Evolutionary conservation across 2,329 filamentous ascomycete species (phyloP), one percentile per base, ranked within the genome.

Genomic region (Neonectria neomacrospora): DNA sequence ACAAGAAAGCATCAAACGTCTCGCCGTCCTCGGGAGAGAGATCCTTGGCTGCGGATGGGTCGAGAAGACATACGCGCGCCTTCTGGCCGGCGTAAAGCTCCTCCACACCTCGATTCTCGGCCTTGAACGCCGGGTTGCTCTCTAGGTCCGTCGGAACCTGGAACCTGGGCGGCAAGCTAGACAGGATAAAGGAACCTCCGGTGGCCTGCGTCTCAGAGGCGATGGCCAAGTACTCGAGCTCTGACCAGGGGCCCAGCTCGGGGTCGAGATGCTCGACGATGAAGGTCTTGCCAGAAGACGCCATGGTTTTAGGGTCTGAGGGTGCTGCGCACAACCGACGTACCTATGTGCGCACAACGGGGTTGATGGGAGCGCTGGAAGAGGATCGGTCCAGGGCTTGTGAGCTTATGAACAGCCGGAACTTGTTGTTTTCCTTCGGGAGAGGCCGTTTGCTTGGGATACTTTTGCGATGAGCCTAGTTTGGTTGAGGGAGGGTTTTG

Each of bases 211-310:
- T 93, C 82, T 99, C 96, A 64, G 86, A 83, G 54, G 93, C 93
- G 76, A 99, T 97, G 74, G 91, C 88, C 58, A 88, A 83, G 81
- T 99, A 99, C 82, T 99, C 96, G 56, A 98, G 87, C 67, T 93
- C 89, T 23, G 96, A 98, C 96, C 96, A 99, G 42, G 89, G 87
- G 34, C 96, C 96, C 30, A 99, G 86, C 80, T 99, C 96, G 42
- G 92, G 90, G 81, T 99, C 96, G 68, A 99, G 89, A 80, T 99
- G 95, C 83, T 98, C 95, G 72, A 98, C 94, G 74, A 98, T 92
- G 80, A 96, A 97, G 45, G 89, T 94, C 80, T 94, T 92, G 68
- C 78, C 77, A 18, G 67, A 69, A 44, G 76, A 65, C 20, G 79
- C 72, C 80, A 84, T 84, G 54, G 54, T 60, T n/a, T 54, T 39